Evolutionary conservation across 306 rosid genomes (phyloP).

Genomic region (Senna siamea): DNA sequence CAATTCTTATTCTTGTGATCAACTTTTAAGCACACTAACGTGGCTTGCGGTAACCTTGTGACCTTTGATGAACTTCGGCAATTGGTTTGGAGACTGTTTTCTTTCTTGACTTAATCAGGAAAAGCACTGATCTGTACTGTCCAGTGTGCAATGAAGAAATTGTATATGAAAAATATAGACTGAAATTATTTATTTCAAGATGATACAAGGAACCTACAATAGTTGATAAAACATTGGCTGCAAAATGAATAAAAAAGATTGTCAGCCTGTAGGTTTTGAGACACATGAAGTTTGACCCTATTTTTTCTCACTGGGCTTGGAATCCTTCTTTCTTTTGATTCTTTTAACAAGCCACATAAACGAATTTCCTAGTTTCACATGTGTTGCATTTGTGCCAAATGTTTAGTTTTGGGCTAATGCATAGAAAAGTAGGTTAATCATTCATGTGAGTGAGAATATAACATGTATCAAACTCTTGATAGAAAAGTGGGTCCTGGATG

Average conservation of each 20-base stretch:
- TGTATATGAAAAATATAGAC: background rate
- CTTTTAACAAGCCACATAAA: background rate
- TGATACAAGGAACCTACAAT: constrained; percentile 2
- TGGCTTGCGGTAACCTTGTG: background rate
- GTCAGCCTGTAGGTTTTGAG: background rate
- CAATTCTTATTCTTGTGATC: no score
- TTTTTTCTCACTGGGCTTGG: background rate
- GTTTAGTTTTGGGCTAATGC: constrained; percentile 18
- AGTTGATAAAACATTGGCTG: background rate
- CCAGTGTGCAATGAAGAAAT: constrained; percentile 15
- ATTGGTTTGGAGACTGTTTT: constrained; percentile 23
- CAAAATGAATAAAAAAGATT: constrained; percentile 5
- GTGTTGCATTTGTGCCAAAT: background rate
- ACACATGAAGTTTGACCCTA: constrained; percentile 1
- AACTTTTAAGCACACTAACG: background rate
- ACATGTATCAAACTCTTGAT: background rate
- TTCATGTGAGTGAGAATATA: constrained; percentile 16
- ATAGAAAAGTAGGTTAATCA: constrained; percentile 19
- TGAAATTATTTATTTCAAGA: constrained; percentile 8
- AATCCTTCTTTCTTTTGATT: background rate
- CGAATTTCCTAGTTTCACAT: constrained; percentile 2
- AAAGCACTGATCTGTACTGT: no score
- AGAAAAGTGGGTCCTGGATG: constrained; percentile 14
- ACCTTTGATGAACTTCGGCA: constrained; percentile 17
- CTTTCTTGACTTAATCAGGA: background rate